phyloP scores from a whole-genome alignment of 768 basidiomycete species.

The Suillus weaverae region DNA sequence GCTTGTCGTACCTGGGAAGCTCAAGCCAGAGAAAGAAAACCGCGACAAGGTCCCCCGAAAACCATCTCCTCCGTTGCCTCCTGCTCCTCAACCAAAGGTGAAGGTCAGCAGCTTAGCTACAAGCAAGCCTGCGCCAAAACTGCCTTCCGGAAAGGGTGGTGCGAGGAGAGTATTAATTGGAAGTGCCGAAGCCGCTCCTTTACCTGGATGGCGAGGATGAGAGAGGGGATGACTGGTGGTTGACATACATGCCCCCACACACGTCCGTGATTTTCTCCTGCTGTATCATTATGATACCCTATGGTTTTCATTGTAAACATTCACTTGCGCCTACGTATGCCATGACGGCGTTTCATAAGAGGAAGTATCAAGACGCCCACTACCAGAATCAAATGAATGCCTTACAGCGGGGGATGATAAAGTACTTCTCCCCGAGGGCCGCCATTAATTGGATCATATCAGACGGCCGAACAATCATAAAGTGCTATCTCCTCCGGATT shows the following conservation, averaged over 20 bases:
- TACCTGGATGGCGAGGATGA: constrained; percentile 52
- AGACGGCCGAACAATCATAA: not conserved
- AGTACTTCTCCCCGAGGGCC: not conserved
- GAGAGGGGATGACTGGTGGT: constrained; percentile 2
- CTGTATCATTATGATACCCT: constrained; percentile 11
- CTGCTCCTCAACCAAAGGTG: constrained; percentile 17
- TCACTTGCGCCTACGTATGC: not conserved
- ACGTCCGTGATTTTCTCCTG: not conserved
- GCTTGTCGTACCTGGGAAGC: constrained; percentile 22
- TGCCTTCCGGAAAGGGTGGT: constrained; percentile 44
- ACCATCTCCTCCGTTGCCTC: constrained; percentile 23
- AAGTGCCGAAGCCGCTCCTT: constrained; percentile 60
- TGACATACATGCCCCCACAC: not conserved
- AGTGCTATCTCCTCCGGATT: not conserved
- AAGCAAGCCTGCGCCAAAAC: constrained; percentile 26
- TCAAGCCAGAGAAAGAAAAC: constrained; percentile 38
- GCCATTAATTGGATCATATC: not conserved
- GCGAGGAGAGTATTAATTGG: constrained; percentile 68
- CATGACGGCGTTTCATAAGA: not conserved
- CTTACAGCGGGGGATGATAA: not conserved
- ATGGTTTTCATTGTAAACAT: constrained; percentile 1
- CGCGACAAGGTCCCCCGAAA: constrained; percentile 34
- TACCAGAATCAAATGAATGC: not conserved
- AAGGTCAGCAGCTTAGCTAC: not conserved
- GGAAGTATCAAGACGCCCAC: not conserved